Evolutionary conservation across 225 moss, liverwort and hornwort species (phyloP).

Genomic region (Neckera pumila): DNA sequence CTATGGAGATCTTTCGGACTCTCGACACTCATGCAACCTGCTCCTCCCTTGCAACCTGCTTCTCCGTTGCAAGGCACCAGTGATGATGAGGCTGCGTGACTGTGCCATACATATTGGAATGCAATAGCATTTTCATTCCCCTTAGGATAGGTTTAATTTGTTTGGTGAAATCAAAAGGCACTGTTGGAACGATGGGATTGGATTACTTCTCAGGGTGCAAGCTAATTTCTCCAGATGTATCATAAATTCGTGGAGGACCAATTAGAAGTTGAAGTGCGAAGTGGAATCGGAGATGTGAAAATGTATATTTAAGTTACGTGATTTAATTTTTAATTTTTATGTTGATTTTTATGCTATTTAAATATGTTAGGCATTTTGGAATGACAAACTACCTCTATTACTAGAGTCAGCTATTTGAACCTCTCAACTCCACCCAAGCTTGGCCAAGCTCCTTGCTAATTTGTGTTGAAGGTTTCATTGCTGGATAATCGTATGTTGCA

Average conservation of each 20-base stretch:
- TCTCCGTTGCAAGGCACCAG: conserved; percentile 9
- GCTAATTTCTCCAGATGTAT: conserved; percentile 9
- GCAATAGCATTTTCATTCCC: background rate
- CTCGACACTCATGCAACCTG: conserved; percentile 47
- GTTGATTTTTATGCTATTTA: background rate
- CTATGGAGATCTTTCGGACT: conserved; percentile 55
- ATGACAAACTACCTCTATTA: background rate
- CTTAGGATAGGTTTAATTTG: background rate
- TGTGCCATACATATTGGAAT: background rate
- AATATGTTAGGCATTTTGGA: background rate
- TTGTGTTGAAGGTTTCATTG: background rate
- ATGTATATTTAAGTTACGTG: background rate
- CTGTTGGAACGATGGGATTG: background rate
- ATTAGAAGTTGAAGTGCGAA: background rate
- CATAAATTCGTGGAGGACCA: conserved; percentile 15
- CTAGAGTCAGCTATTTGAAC: background rate
- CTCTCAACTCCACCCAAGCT: background rate
- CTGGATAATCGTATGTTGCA: background rate
- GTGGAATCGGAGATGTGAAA: background rate
- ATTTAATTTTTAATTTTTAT: background rate
- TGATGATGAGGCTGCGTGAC: conserved; percentile 28
- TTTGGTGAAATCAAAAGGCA: background rate
- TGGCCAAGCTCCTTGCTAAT: background rate
- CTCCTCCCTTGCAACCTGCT: conserved; percentile 23
- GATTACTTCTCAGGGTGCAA: background rate